Percentiles rank a stretch among this genome's conserved stretches.
phyloP scores from a whole-genome alignment of 116 monocot species.

The Zostera marina region DNA sequence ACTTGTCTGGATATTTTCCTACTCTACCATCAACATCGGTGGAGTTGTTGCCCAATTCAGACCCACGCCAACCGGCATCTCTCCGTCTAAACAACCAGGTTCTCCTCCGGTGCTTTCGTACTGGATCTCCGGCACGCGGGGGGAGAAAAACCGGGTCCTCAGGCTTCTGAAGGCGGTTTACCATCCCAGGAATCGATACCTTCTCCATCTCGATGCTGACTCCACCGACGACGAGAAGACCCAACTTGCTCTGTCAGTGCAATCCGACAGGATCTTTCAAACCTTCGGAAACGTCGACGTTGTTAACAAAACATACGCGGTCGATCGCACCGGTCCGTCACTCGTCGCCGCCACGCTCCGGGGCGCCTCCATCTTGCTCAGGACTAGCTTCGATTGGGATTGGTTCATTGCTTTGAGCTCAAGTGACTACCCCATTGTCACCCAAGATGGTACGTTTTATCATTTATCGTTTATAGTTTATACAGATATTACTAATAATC shows the following conservation, averaged over 20 bases:
- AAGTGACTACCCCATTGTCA: conserved; percentile 45
- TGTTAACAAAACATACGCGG: conserved; percentile 28
- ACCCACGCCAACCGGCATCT: too few relatives aligned
- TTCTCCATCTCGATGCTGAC: conserved; percentile 49
- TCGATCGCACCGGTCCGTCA: conserved; percentile 44
- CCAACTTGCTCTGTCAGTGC: conserved; percentile 13
- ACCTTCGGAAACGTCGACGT: conserved; percentile 32
- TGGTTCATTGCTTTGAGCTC: conserved; percentile 60
- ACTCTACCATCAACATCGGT: too few relatives aligned
- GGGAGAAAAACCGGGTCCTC: conserved; percentile 21
- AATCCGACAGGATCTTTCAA: conserved; percentile 16
- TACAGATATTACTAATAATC: too few relatives aligned
- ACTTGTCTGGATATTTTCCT: too few relatives aligned
- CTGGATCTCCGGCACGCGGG: conserved; percentile 45
- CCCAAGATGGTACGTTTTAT: conserved; percentile 26
- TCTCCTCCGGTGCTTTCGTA: conserved; percentile 35
- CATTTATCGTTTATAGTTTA: not conserved
- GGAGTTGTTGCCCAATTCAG: too few relatives aligned
- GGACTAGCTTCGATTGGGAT: conserved; percentile 34
- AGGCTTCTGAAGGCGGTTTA: conserved; percentile 36
- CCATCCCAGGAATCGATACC: conserved; percentile 41
- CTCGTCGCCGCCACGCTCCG: conserved; percentile 47
- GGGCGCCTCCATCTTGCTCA: conserved; percentile 38
- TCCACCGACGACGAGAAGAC: conserved; percentile 22
- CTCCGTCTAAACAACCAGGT: too few relatives aligned